These are phyloP conservation scores for Candida vartiovaarae DNA, from an alignment of 805 yeast species.

Conservation along the genomic window DNA sequence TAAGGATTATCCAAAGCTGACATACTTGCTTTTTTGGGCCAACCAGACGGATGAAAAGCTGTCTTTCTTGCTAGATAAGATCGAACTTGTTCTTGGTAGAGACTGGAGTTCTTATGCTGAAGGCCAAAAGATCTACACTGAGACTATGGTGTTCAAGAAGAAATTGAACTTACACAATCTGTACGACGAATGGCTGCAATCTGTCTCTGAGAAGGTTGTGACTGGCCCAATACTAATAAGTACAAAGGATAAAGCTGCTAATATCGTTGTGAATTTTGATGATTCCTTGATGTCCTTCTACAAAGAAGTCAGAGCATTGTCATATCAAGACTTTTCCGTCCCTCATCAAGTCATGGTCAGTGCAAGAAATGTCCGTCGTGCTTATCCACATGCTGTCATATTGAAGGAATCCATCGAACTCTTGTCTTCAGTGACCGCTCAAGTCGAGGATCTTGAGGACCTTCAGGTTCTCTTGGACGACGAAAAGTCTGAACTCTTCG, in stretches of 20 bases:
- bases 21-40: slow-evolving; percentile 45
- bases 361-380: slow-evolving; percentile 41
- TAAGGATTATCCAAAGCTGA: slow-evolving; percentile 40
- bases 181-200: slow-evolving; percentile 43
- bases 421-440: slow-evolving; percentile 27
- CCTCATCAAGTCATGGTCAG: slow-evolving; percentile 45
- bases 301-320: slow-evolving; percentile 48
- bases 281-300: slow-evolving; percentile 32
- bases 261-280: slow-evolving; percentile 47
- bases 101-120: slow-evolving; percentile 60
- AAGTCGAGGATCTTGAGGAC: slow-evolving; percentile 32
- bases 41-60: slow-evolving; percentile 42
- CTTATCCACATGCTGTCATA: slow-evolving; percentile 52
- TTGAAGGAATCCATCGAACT: slow-evolving; percentile 44
- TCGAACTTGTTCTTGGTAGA: slow-evolving; percentile 48
- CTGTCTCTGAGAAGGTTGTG: slow-evolving; percentile 19
- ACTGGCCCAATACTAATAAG: slow-evolving; percentile 36
- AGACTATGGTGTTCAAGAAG: slow-evolving; percentile 37
- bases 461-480: slow-evolving; percentile 34
- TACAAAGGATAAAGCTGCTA: slow-evolving; percentile 21
- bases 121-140: slow-evolving; percentile 55
- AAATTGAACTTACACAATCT: slow-evolving; percentile 37
- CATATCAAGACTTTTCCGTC: slow-evolving; percentile 43
- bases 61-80: slow-evolving; percentile 32
- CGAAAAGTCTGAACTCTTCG: slow-evolving; percentile 28